These are phyloP conservation scores for Heterobasidion annosum DNA, from an alignment of 1,284 basidiomycete species.

Conservation along the genomic window DNA sequence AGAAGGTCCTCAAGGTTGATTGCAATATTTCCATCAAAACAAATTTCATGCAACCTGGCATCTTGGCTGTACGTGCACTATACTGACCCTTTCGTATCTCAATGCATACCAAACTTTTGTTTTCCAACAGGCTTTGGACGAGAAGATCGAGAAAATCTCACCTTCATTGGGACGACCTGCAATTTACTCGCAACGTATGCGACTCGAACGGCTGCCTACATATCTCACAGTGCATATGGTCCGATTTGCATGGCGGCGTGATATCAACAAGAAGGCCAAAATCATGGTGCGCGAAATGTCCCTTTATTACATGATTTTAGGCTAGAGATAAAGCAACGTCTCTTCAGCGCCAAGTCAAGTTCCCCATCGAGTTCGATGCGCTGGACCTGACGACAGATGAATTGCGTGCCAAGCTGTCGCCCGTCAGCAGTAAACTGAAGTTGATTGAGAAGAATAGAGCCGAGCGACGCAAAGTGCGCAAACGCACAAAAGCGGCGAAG, in stretches of 20 bases:
- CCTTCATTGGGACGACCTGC: conserved; percentile 76
- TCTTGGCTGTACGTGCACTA: conserved; percentile 59
- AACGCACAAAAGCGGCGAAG: conserved; percentile 52
- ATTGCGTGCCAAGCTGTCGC: conserved; percentile 61
- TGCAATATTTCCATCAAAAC: conserved; percentile 87
- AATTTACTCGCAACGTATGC: conserved; percentile 75
- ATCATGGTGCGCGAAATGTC: conserved; percentile 57
- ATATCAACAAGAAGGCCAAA: conserved; percentile 88
- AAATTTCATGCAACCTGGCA: conserved; percentile 87
- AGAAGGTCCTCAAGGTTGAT: conserved; percentile 83
- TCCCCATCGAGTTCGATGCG: conserved; percentile 82
- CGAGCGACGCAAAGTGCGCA: conserved; percentile 80
- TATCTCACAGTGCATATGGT: conserved; percentile 91
- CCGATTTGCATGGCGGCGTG: conserved; percentile 90
- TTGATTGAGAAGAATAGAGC: conserved; percentile 77
- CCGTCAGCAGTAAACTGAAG: conserved; percentile 66
- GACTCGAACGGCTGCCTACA: conserved; percentile 77
- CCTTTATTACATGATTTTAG: not conserved
- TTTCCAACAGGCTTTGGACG: conserved; percentile 60
- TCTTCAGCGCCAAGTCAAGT: conserved; percentile 84
- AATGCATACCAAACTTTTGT: not conserved
- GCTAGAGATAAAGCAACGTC: not conserved
- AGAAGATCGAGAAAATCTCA: conserved; percentile 83
- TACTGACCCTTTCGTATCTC: not conserved
- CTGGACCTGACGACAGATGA: conserved; percentile 74